Evolutionary conservation across 1,284 basidiomycete species (phyloP).

Genomic region (Polyporus tsugae): DNA sequence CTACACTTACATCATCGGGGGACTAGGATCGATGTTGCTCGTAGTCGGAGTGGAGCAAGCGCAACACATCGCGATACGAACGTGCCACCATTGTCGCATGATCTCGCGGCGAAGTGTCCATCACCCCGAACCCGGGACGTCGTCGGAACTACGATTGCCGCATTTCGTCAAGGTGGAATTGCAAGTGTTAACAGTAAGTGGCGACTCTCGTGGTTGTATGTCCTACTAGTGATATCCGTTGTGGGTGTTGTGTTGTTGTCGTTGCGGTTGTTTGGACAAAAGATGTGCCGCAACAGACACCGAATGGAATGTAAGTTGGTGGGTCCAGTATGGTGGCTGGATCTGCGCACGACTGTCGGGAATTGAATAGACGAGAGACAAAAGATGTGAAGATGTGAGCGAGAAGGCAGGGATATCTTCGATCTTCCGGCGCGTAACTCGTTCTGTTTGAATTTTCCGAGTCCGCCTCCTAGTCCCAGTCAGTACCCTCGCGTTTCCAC

Average conservation of each 20-base stretch:
- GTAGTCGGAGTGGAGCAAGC: background rate
- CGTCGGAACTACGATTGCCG: background rate
- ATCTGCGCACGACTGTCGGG: background rate
- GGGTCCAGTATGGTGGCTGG: conserved; percentile 1
- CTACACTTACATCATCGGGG: background rate
- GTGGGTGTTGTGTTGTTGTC: background rate
- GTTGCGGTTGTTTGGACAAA: background rate
- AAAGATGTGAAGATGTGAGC: background rate
- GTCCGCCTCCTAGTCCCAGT: background rate
- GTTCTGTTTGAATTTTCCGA: background rate
- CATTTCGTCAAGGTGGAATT: background rate
- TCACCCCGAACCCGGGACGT: background rate
- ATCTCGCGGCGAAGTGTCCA: background rate
- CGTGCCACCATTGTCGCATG: background rate
- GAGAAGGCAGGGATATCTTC: background rate
- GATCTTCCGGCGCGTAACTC: background rate
- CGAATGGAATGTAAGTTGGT: conserved; percentile 4
- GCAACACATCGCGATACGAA: background rate
- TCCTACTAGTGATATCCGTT: no score
- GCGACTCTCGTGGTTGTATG: no score
- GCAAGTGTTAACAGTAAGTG: background rate
- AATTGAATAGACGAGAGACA: background rate
- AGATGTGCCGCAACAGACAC: background rate
- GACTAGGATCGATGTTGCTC: background rate
- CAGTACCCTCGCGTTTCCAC: background rate